These are phyloP conservation scores for Lophium mytilinum DNA, from an alignment of 495 filamentous ascomycete genomes.

Conservation along the genomic window DNA sequence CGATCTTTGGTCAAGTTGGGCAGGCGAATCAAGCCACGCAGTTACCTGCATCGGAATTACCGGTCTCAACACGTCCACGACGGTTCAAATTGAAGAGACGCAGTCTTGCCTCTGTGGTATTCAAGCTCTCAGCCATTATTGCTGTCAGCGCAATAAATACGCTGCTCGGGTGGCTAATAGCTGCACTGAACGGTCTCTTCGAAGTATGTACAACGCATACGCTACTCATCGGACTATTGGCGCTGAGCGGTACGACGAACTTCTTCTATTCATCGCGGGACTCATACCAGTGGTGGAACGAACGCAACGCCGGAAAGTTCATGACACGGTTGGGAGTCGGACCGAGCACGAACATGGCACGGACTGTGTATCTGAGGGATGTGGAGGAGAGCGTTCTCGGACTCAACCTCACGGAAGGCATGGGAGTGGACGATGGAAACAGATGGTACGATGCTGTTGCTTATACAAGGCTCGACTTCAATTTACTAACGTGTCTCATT, in stretches of 20 bases:
- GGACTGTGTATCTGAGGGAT: slow-evolving; percentile 74
- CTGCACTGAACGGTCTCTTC: slow-evolving; percentile 53
- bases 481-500: not conserved
- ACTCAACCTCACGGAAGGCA: too few relatives aligned
- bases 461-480: not conserved
- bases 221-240: slow-evolving; percentile 60
- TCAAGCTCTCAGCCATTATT: slow-evolving; percentile 60
- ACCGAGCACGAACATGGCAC: slow-evolving; percentile 72
- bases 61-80: slow-evolving; percentile 35
- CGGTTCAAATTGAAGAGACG: slow-evolving; percentile 57
- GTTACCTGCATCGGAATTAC: slow-evolving; percentile 44
- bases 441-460: slow-evolving; percentile 8
- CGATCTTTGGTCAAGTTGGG: slow-evolving; percentile 82
- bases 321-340: slow-evolving; percentile 73
- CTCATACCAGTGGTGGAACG: slow-evolving; percentile 71
- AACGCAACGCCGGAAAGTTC: slow-evolving; percentile 68
- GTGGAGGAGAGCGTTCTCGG: slow-evolving; percentile 49
- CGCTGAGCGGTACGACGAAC: slow-evolving; percentile 61
- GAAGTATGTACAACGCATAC: slow-evolving; percentile 66
- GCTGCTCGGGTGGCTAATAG: slow-evolving; percentile 65
- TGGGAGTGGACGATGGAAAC: slow-evolving; percentile 20
- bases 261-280: slow-evolving; percentile 59
- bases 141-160: slow-evolving; percentile 61
- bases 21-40: slow-evolving; percentile 59
- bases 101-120: slow-evolving; percentile 58